These are phyloP conservation scores for Fusarium oxysporum DNA, from an alignment of 2,329 filamentous ascomycete genomes.

Conservation along the genomic window DNA sequence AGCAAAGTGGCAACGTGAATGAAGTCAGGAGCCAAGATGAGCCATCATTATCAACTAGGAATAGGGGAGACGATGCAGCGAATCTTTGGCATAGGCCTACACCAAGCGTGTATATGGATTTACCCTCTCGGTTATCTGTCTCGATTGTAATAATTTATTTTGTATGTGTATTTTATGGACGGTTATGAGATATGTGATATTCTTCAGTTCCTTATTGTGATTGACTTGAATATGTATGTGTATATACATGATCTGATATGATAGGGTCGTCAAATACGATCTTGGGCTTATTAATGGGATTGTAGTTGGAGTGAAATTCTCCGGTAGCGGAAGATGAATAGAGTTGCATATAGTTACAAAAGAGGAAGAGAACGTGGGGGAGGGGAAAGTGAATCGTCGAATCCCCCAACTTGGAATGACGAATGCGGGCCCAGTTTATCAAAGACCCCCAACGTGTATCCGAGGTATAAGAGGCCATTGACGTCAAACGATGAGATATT, in stretches of 20 bases:
- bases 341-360: slow-evolving; percentile 1
- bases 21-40: slow-evolving; percentile 11
- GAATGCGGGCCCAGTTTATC: slow-evolving; percentile 39
- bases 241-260: background rate
- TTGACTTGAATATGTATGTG: background rate
- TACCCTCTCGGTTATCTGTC: slow-evolving; percentile 40
- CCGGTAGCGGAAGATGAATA: slow-evolving; percentile 13
- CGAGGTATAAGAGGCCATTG: slow-evolving; percentile 16
- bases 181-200: background rate
- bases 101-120: slow-evolving; percentile 38
- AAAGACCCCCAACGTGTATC: slow-evolving; percentile 14
- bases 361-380: slow-evolving; percentile 29
- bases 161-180: slow-evolving; percentile 27
- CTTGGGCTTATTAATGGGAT: background rate
- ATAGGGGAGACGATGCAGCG: slow-evolving; percentile 12
- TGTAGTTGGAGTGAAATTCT: background rate
- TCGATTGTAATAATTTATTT: slow-evolving; percentile 47
- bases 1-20: slow-evolving; percentile 25
- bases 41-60: slow-evolving; percentile 5
- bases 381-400: slow-evolving; percentile 14
- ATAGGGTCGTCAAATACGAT: background rate
- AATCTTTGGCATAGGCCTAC: slow-evolving; percentile 30
- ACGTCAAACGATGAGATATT: slow-evolving; percentile 7
- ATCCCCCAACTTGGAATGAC: slow-evolving; percentile 40
- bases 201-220: background rate